phyloP scores from a whole-genome alignment of 805 yeast species.

The Candida peoriensis region DNA sequence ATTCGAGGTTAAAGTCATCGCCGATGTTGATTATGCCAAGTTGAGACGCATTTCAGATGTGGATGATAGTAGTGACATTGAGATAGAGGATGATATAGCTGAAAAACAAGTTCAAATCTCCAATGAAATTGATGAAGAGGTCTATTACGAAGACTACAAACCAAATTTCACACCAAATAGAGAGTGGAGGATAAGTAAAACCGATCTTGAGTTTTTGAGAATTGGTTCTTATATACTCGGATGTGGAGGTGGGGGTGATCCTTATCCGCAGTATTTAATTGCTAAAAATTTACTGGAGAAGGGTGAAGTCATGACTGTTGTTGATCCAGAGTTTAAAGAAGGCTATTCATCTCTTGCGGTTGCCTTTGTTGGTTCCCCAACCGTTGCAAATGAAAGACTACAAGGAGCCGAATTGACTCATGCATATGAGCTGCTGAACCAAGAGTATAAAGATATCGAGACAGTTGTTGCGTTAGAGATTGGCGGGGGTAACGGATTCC shows the following conservation, averaged over 20 bases:
- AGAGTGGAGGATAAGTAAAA: constrained; percentile 27
- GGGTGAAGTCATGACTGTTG: constrained; percentile 31
- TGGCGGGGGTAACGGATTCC: constrained; percentile 38
- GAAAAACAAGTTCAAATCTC: constrained; percentile 9
- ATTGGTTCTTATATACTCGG: constrained; percentile 42
- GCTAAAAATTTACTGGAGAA: constrained; percentile 28
- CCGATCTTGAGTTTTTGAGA: constrained; percentile 35
- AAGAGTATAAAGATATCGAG: constrained; percentile 28
- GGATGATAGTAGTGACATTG: background rate
- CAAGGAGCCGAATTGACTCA: constrained; percentile 33
- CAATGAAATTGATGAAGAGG: background rate
- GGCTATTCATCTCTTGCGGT: constrained; percentile 22
- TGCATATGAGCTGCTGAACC: constrained; percentile 27
- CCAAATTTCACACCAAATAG: constrained; percentile 26
- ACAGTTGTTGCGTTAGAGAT: constrained; percentile 35
- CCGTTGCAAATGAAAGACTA: constrained; percentile 40
- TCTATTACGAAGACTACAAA: constrained; percentile 21
- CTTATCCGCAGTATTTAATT: constrained; percentile 35
- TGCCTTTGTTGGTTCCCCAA: constrained; percentile 42
- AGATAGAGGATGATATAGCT: constrained; percentile 7
- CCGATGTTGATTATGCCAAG: constrained; percentile 38
- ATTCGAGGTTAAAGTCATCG: constrained; percentile 36
- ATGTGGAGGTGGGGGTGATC: constrained; percentile 49
- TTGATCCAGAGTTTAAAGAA: constrained; percentile 21
- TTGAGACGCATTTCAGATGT: constrained; percentile 9